Conservation (phyloP, 805 yeast genomes). For the Isabelozyma pseudorhagii region DNA sequence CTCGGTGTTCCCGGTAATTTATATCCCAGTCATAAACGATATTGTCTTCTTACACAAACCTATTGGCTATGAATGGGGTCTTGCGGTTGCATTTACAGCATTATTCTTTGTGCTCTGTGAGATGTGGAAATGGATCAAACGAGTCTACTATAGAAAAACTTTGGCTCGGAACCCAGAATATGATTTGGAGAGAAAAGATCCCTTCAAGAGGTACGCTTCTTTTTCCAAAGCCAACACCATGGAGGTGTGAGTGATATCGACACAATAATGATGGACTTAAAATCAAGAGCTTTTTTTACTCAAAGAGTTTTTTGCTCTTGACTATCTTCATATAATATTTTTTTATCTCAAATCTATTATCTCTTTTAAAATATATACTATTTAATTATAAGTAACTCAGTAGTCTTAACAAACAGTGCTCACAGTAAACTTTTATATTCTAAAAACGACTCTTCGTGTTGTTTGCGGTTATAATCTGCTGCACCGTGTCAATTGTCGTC, state of each 20-base stretch:
- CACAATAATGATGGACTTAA: too few relatives aligned
- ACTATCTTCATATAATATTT: too few relatives aligned
- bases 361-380: too few relatives aligned
- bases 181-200: constrained; percentile 60
- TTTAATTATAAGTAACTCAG: too few relatives aligned
- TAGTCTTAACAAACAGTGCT: too few relatives aligned
- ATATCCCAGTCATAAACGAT: constrained; percentile 82
- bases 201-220: constrained; percentile 60
- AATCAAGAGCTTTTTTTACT: not conserved
- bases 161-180: constrained; percentile 55
- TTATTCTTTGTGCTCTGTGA: constrained; percentile 63
- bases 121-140: constrained; percentile 62
- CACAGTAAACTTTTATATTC: not conserved
- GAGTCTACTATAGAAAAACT: constrained; percentile 46
- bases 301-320: not conserved
- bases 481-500: constrained; percentile 38
- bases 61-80: constrained; percentile 79
- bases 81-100: constrained; percentile 58
- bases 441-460: not conserved
- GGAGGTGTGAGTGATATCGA: constrained; percentile 4
- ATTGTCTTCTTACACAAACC: constrained; percentile 71
- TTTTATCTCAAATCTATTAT: too few relatives aligned
- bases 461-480: constrained; percentile 20
- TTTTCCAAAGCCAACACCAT: constrained; percentile 54
- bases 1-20: constrained; percentile 76